A percentile compares a stretch with the other conserved stretches of the same genome.
phyloP scores from a whole-genome alignment of 371 early-diverging fungal species.

The Lichtheimia corymbifera region DNA sequence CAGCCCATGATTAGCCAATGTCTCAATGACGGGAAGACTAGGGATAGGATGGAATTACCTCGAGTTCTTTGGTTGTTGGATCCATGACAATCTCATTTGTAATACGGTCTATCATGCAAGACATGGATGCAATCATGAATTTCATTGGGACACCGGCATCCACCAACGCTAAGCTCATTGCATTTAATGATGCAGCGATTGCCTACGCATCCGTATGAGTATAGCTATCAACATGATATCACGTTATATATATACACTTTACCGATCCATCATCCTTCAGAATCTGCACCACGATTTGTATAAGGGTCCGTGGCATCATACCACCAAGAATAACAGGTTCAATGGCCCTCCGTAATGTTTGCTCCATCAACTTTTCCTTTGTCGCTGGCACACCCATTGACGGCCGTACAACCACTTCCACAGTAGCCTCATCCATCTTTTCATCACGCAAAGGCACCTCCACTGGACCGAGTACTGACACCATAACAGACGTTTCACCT shows the following conservation, averaged over 20 bases:
- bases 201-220: conserved; percentile 34
- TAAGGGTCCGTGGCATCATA: conserved; percentile 86
- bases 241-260: conserved; percentile 13
- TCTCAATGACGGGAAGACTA: no score
- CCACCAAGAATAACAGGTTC: conserved; percentile 75
- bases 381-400: conserved; percentile 66
- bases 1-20: no score
- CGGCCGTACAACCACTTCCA: conserved; percentile 81
- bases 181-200: conserved; percentile 82
- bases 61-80: conserved; percentile 75
- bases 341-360: conserved; percentile 66
- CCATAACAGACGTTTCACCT: conserved; percentile 78
- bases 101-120: conserved; percentile 64
- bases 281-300: conserved; percentile 85
- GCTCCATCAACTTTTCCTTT: conserved; percentile 75
- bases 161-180: conserved; percentile 80
- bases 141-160: conserved; percentile 92
- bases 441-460: conserved; percentile 87
- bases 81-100: conserved; percentile 74
- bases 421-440: conserved; percentile 80
- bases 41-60: conserved; percentile 30
- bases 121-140: conserved; percentile 69
- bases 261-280: conserved; percentile 86
- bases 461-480: conserved; percentile 86
- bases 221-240: neutral